phyloP scores from a whole-genome alignment of 345 rosid species.

The Hevea brasiliensis region DNA sequence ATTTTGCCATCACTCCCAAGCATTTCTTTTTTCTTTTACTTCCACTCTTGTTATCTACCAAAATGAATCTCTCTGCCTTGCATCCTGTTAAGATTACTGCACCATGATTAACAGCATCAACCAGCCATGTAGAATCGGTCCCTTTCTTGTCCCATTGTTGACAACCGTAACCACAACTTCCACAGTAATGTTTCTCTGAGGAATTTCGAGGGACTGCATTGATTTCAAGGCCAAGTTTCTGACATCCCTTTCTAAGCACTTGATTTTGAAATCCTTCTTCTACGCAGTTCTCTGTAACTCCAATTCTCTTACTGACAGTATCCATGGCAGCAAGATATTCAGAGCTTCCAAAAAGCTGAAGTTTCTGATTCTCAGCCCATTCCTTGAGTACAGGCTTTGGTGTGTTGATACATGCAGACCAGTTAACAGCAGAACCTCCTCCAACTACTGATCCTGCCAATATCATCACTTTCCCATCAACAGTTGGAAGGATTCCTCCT shows the following conservation, averaged over 20 bases:
- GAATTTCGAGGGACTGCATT: conserved; percentile 62
- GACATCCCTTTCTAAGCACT: conserved; percentile 73
- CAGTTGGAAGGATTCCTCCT: conserved; percentile 56
- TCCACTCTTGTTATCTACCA: conserved; percentile 35
- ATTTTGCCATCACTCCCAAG: conserved; percentile 57
- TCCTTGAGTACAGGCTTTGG: conserved; percentile 64
- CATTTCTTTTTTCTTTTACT: conserved; percentile 56
- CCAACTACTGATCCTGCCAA: conserved; percentile 84
- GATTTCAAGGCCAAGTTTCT: conserved; percentile 57
- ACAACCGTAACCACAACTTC: conserved; percentile 84
- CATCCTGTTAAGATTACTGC: conserved; percentile 79
- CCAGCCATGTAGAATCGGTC: conserved; percentile 78
- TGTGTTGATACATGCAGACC: conserved; percentile 85
- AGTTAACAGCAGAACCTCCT: conserved; percentile 86
- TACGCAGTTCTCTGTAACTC: conserved; percentile 59
- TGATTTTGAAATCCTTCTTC: conserved; percentile 74
- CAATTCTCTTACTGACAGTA: conserved; percentile 61
- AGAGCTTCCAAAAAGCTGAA: conserved; percentile 44
- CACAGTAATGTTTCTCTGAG: conserved; percentile 72
- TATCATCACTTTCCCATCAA: conserved; percentile 38
- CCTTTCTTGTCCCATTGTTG: conserved; percentile 79
- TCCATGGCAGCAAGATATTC: conserved; percentile 70
- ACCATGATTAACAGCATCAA: conserved; percentile 65
- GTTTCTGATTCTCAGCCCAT: conserved; percentile 57
- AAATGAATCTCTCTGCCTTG: conserved; percentile 66